Base-by-base conservation (phyloP, 345 rosid species). In the Eutrema japonicum region DNA sequence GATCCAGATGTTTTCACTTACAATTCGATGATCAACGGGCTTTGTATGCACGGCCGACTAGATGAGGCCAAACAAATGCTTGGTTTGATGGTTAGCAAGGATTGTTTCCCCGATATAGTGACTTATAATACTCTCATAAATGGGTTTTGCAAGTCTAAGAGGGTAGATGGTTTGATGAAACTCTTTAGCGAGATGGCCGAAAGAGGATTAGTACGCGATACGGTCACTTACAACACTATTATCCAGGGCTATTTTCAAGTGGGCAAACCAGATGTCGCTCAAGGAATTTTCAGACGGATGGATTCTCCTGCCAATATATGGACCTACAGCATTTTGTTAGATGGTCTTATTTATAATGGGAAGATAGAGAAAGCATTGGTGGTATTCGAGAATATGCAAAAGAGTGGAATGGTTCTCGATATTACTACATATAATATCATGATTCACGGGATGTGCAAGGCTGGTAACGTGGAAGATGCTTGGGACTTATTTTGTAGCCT, bases 371-470 rank as follows among this genome's bases (percentile, higher is more conserved):
- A 72, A 12, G 88, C 84, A 13, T 40, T 60, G 47, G 54, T 45
- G 9, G 10, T 75, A 61, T 60, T 80, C 22, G 38, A 71, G n/a
- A 27, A 70, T 47, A 59, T 84, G 80, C 72, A 14, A 41, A 10
- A 60, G 4, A 72, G 48, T 36, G 74, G 35, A 32, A 41, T 69
- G 3, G 70, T 63, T 2, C 50, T 68, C 30, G 74, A 76, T 76
- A 46, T 76, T 7, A 53, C 73, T 2, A 12, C 16, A 3, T 77
- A 66, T 45, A 81, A 43, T 65, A 62, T 75, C 8, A 50, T 77
- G 6, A 77, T 86, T 14, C 43, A 80, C 7, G 81, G 87, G 51
- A 14, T 86, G 81, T 76, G 84, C 14, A 78, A 64, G 40, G 68
- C 37, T 10, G 80, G 76, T 50, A 32, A 55, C 22, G 73, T 82